Evolutionary conservation across 2,329 filamentous ascomycete genomes (phyloP), one percentile per base, ranked within the genome.

Genomic region (Fusarium sp.): DNA sequence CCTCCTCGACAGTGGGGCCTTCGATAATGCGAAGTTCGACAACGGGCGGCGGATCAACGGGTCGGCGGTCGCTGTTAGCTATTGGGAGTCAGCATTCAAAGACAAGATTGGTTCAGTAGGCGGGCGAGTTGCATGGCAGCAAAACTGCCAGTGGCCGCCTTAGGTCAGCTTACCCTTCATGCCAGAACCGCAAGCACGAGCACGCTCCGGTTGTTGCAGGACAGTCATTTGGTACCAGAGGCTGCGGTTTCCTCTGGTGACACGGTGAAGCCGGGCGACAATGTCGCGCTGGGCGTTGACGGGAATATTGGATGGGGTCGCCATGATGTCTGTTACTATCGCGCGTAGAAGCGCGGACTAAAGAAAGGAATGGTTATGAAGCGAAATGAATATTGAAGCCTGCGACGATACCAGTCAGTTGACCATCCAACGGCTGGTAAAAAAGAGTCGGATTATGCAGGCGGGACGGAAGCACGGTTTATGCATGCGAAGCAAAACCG

Each of bases 31-130:
- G 92, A 66, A 99, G 86, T 81, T 97, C 94, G 40, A 98, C 94
- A 59, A 99, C 96, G 1, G 96, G 96, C 3, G 96, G 96, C 66
- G 93, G 95, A 80, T 98, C 95, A 66, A 98, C 95, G 18, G 95
- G 95, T 57, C 95, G 92, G 73, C 95, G 91, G 81, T 98, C 95
- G 75, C 80, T 82, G 64, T 82, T 82, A 51, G 80, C 80, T 81
- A 56, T 65, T 69, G 9, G 36, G 43, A 41, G 66, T 74, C 73
- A 74, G 69, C 67, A 68, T 30, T 6, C 9, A 44, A 23, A 31
- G n/a, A 43, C 8, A 6, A 27, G 8, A 23, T 39, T 39, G n/a
- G 34, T 28, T 11, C 18, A 31, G 12, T 13, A 55, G 36, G 34
- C 34, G 34, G 34, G 23, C n/a, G 23, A 15, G 31, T 28, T 23